Evolutionary conservation across 1,139 yeast genomes (phyloP), one percentile per base, ranked within the genome.

Genomic region (Yarrowia galli): DNA sequence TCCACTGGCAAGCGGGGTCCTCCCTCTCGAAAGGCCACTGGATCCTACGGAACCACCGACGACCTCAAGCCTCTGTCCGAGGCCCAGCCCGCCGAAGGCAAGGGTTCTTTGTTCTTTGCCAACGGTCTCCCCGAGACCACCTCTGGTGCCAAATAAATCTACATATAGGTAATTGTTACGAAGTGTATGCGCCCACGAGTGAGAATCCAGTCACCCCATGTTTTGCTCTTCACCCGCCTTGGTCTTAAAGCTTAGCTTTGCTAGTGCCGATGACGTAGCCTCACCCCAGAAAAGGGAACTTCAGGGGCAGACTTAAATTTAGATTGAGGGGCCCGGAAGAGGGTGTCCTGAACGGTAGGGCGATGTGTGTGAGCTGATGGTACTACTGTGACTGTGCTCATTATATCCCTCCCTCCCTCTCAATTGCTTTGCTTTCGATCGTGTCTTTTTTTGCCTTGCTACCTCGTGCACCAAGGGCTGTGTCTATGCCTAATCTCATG

Each of bases 81-180:
- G 53, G 68, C 69, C 6, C 70, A 72, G 54, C 67, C 68, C 16
- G 63, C 68, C n/a, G 67, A 67, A 36, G 67, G 67, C 20, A 70
- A 72, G 23, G 67, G 71, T 7, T 70, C 72, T 2, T 71, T 78
- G 67, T 78, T 78, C 71, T 78, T 78, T 69, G 78, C 79, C 28
- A 73, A 73, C 35, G 80, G 79, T 2, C 71, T 78, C 42, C 80
- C 80, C 5, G 69, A 72, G 10, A 77, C 79, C 22, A 78, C 80
- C 12, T 70, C 74, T n/a, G 74, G 75, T 18, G 66, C 66, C 13
- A 61, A 61, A 13, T 61, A 61, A n/a, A 8, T 5, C n/a, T n/a
- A 36, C 3, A 32, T n/a, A 28, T 63, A 51, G 45, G 46, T 38
- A 16, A 8, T 10, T 60, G 49, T 25, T 28, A 48, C 28, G 25